These are phyloP conservation scores for Exophiala phaeomuriformis DNA, from an alignment of 2,329 filamentous ascomycete species.

Conservation along the genomic window DNA sequence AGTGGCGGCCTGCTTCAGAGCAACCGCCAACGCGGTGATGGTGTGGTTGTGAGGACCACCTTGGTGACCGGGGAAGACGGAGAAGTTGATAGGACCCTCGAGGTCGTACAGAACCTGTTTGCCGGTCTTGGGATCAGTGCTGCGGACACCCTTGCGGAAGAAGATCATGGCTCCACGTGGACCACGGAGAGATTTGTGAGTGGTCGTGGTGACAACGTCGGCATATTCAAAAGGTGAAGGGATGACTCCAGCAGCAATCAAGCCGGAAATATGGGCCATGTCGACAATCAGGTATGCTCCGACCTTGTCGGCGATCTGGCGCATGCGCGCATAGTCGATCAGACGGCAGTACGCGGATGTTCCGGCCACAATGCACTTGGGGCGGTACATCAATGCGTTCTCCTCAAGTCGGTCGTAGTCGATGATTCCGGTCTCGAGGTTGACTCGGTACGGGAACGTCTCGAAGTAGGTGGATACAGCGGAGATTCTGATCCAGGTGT, in stretches of 20 bases:
- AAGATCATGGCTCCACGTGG: conserved; percentile 99
- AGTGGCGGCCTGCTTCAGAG: conserved; percentile 84
- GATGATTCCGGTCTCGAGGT: conserved; percentile 74
- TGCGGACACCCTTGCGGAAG: conserved; percentile 94
- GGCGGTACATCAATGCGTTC: conserved; percentile 83
- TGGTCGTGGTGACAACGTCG: conserved; percentile 96
- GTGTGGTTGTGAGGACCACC: conserved; percentile 99
- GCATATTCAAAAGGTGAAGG: conserved; percentile 87
- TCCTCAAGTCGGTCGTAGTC: conserved; percentile 92
- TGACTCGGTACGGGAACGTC: conserved; percentile 90
- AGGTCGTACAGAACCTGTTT: conserved; percentile 88
- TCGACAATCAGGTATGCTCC: conserved; percentile 93
- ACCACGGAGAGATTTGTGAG: conserved; percentile 96
- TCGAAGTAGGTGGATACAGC: conserved; percentile 98
- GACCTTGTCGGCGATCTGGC: conserved; percentile 86
- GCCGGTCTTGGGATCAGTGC: conserved; percentile 80
- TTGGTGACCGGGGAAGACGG: conserved; percentile 98
- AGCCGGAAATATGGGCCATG: conserved; percentile 97
- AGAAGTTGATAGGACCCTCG: conserved; percentile 95
- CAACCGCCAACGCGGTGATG: conserved; percentile 92
- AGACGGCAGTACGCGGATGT: conserved; percentile 97
- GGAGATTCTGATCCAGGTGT: conserved; percentile 56
- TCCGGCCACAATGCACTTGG: conserved; percentile 91
- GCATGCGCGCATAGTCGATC: conserved; percentile 95
- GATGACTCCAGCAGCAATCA: conserved; percentile 88